Percentiles rank a stretch among this genome's conserved stretches.
These are phyloP conservation scores for Sphagnum contortum DNA, from an alignment of 225 moss, liverwort and hornwort species.

Conservation along the genomic window DNA sequence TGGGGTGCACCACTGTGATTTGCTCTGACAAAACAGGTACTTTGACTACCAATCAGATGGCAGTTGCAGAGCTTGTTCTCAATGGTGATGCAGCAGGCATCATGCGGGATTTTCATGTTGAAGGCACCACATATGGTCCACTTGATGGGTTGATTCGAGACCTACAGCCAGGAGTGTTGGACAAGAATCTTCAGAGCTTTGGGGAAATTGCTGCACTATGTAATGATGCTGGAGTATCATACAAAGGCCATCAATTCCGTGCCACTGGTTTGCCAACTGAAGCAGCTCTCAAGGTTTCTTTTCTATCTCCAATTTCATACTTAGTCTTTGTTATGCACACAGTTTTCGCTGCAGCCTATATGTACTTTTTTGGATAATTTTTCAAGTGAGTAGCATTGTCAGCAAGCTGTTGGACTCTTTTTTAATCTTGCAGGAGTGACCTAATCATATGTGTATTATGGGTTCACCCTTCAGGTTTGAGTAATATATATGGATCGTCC, in stretches of 20 bases:
- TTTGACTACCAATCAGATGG: constrained; percentile 96
- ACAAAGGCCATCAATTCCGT: constrained; percentile 53
- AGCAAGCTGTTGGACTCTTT: not conserved
- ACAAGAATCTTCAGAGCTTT: constrained; percentile 60
- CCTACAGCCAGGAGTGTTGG: constrained; percentile 39
- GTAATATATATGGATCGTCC: not conserved
- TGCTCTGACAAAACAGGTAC: constrained; percentile 98
- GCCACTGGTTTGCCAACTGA: constrained; percentile 93
- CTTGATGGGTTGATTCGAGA: constrained; percentile 59
- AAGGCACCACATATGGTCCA: constrained; percentile 83
- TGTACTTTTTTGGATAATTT: no score
- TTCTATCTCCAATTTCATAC: not conserved
- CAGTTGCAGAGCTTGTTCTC: constrained; percentile 72
- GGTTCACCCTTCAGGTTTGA: constrained; percentile 6
- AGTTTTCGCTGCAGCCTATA: no score
- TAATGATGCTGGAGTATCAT: constrained; percentile 79
- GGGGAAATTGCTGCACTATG: constrained; percentile 78
- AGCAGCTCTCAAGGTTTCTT: constrained; percentile 76
- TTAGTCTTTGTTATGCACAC: not conserved
- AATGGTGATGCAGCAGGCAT: constrained; percentile 55
- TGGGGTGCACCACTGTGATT: constrained; percentile 93
- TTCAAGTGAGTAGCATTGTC: no score
- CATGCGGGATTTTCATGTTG: constrained; percentile 70
- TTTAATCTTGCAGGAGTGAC: not conserved
- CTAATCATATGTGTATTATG: constrained; percentile 5